Percentiles rank a stretch among this genome's conserved stretches.
Evolutionary conservation across 768 basidiomycete genomes (phyloP).

Genomic region (Lactarius quietus): DNA sequence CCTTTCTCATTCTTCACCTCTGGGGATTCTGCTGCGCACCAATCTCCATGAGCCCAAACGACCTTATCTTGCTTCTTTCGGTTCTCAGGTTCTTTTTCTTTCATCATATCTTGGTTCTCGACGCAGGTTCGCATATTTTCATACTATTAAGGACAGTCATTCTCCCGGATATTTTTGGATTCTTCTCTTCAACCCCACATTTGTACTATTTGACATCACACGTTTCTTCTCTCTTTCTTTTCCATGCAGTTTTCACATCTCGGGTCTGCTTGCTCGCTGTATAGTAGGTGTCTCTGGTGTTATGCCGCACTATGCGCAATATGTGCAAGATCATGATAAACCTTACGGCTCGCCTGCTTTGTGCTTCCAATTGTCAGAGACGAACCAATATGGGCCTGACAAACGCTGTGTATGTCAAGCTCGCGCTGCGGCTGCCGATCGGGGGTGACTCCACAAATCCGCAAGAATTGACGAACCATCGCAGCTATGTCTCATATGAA

Average conservation of each 20-base stretch:
- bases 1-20: neutral
- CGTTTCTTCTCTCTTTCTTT: neutral
- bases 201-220: constrained; percentile 18
- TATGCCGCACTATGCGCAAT: constrained; percentile 11
- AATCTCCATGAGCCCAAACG: neutral
- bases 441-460: neutral
- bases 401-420: neutral
- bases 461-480: neutral
- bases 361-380: constrained; percentile 1
- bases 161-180: constrained; percentile 7
- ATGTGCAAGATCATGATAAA: constrained; percentile 3
- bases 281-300: constrained; percentile 3
- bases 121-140: constrained; percentile 16
- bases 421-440: neutral
- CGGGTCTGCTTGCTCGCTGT: constrained; percentile 5
- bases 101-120: neutral
- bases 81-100: neutral
- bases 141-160: constrained; percentile 6
- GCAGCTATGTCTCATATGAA: neutral
- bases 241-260: constrained; percentile 1
- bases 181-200: constrained; percentile 4
- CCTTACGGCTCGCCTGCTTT: neutral
- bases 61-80: neutral
- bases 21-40: constrained; percentile 13
- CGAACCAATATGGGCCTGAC: too few species aligned